phyloP scores from a whole-genome alignment of 2,329 filamentous ascomycete species.

The Colletotrichum filicis region DNA sequence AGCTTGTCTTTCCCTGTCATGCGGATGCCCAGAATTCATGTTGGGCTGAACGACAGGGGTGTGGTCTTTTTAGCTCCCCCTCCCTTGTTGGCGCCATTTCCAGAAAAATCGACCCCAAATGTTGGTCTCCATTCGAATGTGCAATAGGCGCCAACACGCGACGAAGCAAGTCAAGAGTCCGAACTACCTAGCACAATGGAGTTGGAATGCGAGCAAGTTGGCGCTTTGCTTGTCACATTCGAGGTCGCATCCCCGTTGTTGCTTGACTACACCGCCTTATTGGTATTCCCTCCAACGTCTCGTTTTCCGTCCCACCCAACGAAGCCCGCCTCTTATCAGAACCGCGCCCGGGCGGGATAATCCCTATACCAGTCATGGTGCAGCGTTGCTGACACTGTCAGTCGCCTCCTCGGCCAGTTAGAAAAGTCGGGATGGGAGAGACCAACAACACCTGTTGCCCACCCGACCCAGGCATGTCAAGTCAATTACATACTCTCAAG shows the following conservation, averaged over 20 bases:
- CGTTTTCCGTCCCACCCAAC: slow-evolving; percentile 26
- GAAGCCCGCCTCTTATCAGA: slow-evolving; percentile 32
- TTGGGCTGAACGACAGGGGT: slow-evolving; percentile 38
- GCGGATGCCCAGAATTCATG: slow-evolving; percentile 22
- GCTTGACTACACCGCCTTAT: slow-evolving; percentile 21
- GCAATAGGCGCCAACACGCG: slow-evolving; percentile 11
- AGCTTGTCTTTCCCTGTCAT: slow-evolving; percentile 19
- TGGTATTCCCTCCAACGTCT: neutral
- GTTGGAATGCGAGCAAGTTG: neutral
- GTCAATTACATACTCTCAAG: slow-evolving; percentile 21
- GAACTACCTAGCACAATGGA: neutral
- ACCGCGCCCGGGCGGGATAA: slow-evolving; percentile 7
- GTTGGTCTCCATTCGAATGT: slow-evolving; percentile 8
- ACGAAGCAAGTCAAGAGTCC: slow-evolving; percentile 15
- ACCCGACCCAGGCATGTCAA: slow-evolving; percentile 2
- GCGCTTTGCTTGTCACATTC: slow-evolving; percentile 7
- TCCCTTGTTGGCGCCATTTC: slow-evolving; percentile 6
- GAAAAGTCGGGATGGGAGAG: neutral
- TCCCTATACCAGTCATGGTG: slow-evolving; percentile 25
- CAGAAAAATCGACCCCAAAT: slow-evolving; percentile 31
- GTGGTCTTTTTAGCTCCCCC: slow-evolving; percentile 1
- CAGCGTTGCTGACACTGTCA: slow-evolving; percentile 34
- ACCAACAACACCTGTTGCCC: slow-evolving; percentile 16
- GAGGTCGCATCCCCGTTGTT: neutral
- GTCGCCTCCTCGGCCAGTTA: neutral